phyloP scores from a whole-genome alignment of 805 yeast genomes.

The Wickerhamiella cacticola region DNA sequence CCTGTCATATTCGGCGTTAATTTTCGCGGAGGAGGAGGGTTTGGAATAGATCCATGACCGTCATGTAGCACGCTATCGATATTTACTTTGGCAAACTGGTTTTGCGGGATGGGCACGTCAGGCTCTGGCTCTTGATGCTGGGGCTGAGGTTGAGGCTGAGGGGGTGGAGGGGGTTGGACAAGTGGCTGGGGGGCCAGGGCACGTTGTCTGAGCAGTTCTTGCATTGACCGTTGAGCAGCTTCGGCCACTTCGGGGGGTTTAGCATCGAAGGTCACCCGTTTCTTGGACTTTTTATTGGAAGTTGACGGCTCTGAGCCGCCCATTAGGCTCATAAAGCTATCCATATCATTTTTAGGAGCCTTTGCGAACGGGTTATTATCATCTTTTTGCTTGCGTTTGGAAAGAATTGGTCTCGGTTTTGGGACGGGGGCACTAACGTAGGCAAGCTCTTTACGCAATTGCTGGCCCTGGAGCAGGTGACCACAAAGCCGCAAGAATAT shows the following conservation, averaged over 20 bases:
- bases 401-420: conserved; percentile 64
- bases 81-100: conserved; percentile 61
- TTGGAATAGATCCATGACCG: conserved; percentile 42
- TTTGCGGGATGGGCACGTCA: conserved; percentile 59
- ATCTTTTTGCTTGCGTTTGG: conserved; percentile 33
- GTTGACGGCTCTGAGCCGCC: conserved; percentile 40
- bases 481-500: conserved; percentile 72
- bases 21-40: conserved; percentile 25
- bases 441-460: conserved; percentile 34
- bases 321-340: conserved; percentile 72
- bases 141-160: conserved; percentile 16
- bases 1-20: conserved; percentile 17
- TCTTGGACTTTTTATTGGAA: conserved; percentile 17
- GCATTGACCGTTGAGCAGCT: conserved; percentile 31
- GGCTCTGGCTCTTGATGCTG: conserved; percentile 27
- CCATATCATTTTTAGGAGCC: conserved; percentile 51
- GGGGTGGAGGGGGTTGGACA: conserved; percentile 22
- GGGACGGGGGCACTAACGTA: conserved; percentile 52
- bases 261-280: conserved; percentile 29
- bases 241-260: conserved; percentile 32
- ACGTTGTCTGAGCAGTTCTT: conserved; percentile 28
- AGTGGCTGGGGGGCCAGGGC: conserved; percentile 14
- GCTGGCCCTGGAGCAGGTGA: conserved; percentile 43
- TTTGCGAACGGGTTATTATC: conserved; percentile 22
- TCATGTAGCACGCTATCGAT: conserved; percentile 66